Conservation (phyloP, 306 rosid genomes). For the Cucurbita moschata region DNA sequence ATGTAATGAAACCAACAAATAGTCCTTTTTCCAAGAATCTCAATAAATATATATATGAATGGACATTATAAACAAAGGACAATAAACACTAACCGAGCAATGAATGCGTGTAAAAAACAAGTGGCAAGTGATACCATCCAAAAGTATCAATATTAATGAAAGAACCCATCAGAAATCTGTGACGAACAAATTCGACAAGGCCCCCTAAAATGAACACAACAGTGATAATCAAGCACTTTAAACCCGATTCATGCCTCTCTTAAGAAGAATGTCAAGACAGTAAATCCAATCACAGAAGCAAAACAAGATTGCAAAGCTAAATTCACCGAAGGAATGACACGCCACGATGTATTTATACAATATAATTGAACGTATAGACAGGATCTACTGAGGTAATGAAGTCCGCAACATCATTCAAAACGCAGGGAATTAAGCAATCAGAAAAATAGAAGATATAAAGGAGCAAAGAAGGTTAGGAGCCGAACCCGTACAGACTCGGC, state of each 20-base stretch:
- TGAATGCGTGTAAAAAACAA: not conserved
- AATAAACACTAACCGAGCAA: not conserved
- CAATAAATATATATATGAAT: not conserved
- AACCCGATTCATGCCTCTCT: not conserved
- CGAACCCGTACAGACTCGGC: slow-evolving; percentile 77
- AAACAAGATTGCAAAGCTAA: not conserved
- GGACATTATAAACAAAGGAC: too few species aligned
- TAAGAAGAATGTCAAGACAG: not conserved
- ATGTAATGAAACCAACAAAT: not conserved
- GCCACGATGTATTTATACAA: not conserved
- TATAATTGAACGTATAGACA: not conserved
- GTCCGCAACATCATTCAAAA: not conserved
- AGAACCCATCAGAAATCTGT: not conserved
- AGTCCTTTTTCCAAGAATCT: not conserved
- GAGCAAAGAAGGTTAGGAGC: not conserved
- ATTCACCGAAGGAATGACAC: not conserved
- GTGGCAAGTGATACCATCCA: not conserved
- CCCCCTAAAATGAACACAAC: not conserved
- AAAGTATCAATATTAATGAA: not conserved
- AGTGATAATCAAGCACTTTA: not conserved
- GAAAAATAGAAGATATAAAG: not conserved
- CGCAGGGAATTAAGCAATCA: not conserved
- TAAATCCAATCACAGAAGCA: not conserved
- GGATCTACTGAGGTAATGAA: not conserved
- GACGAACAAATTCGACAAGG: not conserved